Conservation (phyloP, 2,329 filamentous ascomycete species). For the Gaeumannomyces sp. region DNA sequence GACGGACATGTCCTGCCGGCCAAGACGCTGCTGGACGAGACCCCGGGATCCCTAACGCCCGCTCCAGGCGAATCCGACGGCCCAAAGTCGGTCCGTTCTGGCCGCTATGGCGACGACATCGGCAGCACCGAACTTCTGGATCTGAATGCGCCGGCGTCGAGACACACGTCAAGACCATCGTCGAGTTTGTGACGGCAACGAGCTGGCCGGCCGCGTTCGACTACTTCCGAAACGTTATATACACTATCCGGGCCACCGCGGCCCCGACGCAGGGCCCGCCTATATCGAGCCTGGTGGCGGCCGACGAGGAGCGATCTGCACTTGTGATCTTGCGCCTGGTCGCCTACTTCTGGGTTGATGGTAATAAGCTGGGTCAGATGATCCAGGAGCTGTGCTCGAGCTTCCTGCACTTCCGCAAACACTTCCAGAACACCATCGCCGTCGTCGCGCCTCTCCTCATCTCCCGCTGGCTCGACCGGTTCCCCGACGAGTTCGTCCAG, state of each 20-base stretch:
- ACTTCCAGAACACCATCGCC: slow-evolving; percentile 58
- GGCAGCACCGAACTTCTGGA: slow-evolving; percentile 28
- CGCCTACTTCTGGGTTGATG: slow-evolving; percentile 59
- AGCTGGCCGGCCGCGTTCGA: slow-evolving; percentile 57
- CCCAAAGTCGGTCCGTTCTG: slow-evolving; percentile 9
- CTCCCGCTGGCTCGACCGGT: slow-evolving; percentile 59
- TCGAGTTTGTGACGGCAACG: slow-evolving; percentile 59
- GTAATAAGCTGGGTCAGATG: slow-evolving; percentile 52
- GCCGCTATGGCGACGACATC: slow-evolving; percentile 25
- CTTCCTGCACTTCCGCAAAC: slow-evolving; percentile 59
- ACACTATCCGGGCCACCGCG: slow-evolving; percentile 37
- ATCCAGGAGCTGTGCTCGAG: slow-evolving; percentile 62
- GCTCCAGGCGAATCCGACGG: not conserved
- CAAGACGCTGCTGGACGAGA: slow-evolving; percentile 50
- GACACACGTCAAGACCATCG: slow-evolving; percentile 45
- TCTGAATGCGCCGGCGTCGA: slow-evolving; percentile 43
- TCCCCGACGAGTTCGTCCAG: slow-evolving; percentile 58
- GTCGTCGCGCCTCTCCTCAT: slow-evolving; percentile 58
- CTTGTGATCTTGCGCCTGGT: slow-evolving; percentile 53
- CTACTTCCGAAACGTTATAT: slow-evolving; percentile 47
- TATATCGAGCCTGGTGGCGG: slow-evolving; percentile 29
- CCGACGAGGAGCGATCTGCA: slow-evolving; percentile 46
- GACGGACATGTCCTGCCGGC: slow-evolving; percentile 52
- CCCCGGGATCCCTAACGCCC: slow-evolving; percentile 20
- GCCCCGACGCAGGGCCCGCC: slow-evolving; percentile 27